A percentile compares a stretch with the other conserved stretches of the same genome.
These are phyloP conservation scores for Yamadazyma triangularis DNA, from an alignment of 1,139 yeast species.

Conservation along the genomic window DNA sequence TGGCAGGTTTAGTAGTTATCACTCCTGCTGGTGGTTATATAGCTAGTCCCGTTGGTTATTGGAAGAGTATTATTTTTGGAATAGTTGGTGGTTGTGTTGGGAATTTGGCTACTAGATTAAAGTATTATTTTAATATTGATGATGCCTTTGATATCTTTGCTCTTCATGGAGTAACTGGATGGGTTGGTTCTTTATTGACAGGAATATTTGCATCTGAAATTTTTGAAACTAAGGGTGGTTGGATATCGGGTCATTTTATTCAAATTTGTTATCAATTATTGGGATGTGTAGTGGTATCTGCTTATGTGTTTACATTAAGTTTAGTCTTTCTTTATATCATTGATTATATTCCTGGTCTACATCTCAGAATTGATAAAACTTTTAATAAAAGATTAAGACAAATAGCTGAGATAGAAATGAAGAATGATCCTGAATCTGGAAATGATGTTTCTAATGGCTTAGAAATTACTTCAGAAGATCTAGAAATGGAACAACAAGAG, in stretches of 20 bases:
- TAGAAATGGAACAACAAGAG: slow-evolving; percentile 30
- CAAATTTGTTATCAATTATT: slow-evolving; percentile 48
- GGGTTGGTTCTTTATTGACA: slow-evolving; percentile 38
- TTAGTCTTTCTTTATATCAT: slow-evolving; percentile 36
- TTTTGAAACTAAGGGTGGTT: slow-evolving; percentile 41
- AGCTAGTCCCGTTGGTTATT: slow-evolving; percentile 31
- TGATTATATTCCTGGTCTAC: slow-evolving; percentile 43
- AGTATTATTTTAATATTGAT: slow-evolving; percentile 36
- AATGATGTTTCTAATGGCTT: slow-evolving; percentile 2
- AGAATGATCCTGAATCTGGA: slow-evolving; percentile 10
- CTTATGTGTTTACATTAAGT: slow-evolving; percentile 34
- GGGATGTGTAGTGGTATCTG: slow-evolving; percentile 38
- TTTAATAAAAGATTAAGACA: slow-evolving; percentile 31
- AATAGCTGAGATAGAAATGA: slow-evolving; percentile 3
- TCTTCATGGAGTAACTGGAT: slow-evolving; percentile 43
- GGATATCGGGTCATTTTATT: slow-evolving; percentile 44
- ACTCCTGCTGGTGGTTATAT: slow-evolving; percentile 47
- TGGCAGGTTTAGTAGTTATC: slow-evolving; percentile 41
- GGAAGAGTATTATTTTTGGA: slow-evolving; percentile 42
- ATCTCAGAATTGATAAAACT: slow-evolving; percentile 41
- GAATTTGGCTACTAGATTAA: slow-evolving; percentile 38
- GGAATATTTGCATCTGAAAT: slow-evolving; percentile 37
- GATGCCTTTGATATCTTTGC: slow-evolving; percentile 47
- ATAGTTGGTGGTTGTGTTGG: slow-evolving; percentile 33
- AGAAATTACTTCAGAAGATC: slow-evolving; percentile 6